These are phyloP conservation scores for Phaeotremella fagi DNA, from an alignment of 768 basidiomycete genomes.

Conservation along the genomic window DNA sequence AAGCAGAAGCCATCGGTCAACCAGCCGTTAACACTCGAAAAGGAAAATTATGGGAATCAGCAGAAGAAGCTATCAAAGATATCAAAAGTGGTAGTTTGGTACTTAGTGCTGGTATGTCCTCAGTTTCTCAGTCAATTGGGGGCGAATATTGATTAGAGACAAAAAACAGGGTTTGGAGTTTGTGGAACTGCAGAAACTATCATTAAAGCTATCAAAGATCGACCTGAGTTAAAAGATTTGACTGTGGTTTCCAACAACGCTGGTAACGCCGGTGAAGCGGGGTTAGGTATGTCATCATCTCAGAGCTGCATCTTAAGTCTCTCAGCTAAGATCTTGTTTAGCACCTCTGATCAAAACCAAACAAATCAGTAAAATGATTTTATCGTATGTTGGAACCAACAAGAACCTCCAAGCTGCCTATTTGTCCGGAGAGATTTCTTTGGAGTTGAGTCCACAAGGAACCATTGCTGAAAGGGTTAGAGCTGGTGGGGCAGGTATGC, in stretches of 20 bases:
- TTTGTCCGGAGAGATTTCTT: constrained; percentile 29
- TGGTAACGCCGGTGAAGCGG: constrained; percentile 34
- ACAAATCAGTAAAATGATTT: constrained; percentile 36
- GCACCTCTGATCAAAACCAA: constrained; percentile 34
- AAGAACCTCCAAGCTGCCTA: constrained; percentile 40
- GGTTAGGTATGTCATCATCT: constrained; percentile 28
- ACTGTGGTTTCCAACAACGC: constrained; percentile 45
- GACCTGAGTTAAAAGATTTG: constrained; percentile 30
- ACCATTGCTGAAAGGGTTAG: constrained; percentile 42
- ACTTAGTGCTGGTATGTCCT: constrained; percentile 32
- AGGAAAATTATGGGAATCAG: constrained; percentile 21
- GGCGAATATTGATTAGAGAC: not conserved
- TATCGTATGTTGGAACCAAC: constrained; percentile 44
- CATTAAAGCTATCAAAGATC: constrained; percentile 29
- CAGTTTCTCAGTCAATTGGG: not conserved
- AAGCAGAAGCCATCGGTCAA: not conserved
- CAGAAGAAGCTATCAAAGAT: constrained; percentile 36
- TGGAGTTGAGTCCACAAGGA: constrained; percentile 45
- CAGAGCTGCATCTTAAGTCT: not conserved
- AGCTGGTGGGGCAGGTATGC: constrained; percentile 41
- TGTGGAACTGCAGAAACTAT: constrained; percentile 46
- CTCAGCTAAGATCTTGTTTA: too few relatives aligned
- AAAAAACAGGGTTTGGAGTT: constrained; percentile 31
- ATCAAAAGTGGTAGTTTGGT: constrained; percentile 32
- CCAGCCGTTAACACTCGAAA: not conserved